Evolutionary conservation across 495 filamentous ascomycete genomes (phyloP).

Genomic region (Aspergillus kassunensis): DNA sequence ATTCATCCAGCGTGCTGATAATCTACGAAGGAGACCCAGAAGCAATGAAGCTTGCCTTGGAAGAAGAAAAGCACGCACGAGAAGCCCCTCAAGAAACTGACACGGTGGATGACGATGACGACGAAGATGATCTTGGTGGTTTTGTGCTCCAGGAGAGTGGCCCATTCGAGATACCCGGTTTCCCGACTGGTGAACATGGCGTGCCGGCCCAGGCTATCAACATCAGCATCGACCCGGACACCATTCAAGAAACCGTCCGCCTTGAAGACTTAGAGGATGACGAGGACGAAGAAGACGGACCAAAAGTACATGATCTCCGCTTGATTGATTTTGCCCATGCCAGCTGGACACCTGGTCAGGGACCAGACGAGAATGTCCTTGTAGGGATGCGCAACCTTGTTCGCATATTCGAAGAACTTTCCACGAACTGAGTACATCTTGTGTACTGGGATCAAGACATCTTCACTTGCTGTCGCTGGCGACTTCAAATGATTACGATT

Average conservation of each 20-base stretch:
- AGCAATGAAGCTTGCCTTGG: constrained; percentile 62
- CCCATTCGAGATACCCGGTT: constrained; percentile 31
- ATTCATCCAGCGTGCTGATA: constrained; percentile 82
- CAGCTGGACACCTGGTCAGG: constrained; percentile 75
- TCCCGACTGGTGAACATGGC: constrained; percentile 26
- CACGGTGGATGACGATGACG: constrained; percentile 44
- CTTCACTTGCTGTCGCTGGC: constrained; percentile 31
- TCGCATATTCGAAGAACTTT: constrained; percentile 64
- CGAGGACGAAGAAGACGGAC: constrained; percentile 62
- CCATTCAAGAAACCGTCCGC: constrained; percentile 22
- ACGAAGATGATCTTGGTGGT: constrained; percentile 59
- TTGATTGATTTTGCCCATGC: constrained; percentile 98
- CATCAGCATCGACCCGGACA: constrained; percentile 38
- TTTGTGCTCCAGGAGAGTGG: constrained; percentile 28
- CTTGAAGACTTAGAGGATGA: constrained; percentile 48
- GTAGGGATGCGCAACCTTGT: constrained; percentile 69
- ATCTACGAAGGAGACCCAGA: constrained; percentile 86
- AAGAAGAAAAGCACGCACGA: constrained; percentile 49
- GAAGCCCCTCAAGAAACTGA: constrained; percentile 19
- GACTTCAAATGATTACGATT: constrained; percentile 10
- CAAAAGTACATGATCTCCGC: constrained; percentile 75
- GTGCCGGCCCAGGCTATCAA: constrained; percentile 34
- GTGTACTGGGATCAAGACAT: constrained; percentile 1
- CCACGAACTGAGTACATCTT: constrained; percentile 33
- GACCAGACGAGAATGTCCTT: constrained; percentile 82